Evolutionary conservation across 2,329 filamentous ascomycete genomes (phyloP).

Genomic region (Phaeosphaeriaceae sp.): DNA sequence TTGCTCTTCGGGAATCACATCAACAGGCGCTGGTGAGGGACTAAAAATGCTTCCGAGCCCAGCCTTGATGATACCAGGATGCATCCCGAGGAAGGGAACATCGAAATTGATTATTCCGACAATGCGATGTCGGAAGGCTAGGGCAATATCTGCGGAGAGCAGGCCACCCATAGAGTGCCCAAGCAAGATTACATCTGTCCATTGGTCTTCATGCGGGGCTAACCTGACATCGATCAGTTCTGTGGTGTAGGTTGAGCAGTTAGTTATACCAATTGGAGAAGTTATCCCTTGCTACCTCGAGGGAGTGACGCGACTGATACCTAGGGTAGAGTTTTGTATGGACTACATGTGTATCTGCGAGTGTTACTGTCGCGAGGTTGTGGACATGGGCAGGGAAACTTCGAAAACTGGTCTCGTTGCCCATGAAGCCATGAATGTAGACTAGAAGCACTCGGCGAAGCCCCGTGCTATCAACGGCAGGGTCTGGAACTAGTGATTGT

Average conservation of each 20-base stretch:
- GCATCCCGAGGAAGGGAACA: slow-evolving; percentile 84
- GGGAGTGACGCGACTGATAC: slow-evolving; percentile 76
- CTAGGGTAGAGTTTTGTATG: slow-evolving; percentile 86
- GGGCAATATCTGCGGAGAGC: slow-evolving; percentile 76
- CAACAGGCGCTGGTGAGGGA: slow-evolving; percentile 45
- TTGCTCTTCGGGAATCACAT: slow-evolving; percentile 22
- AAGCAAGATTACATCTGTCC: slow-evolving; percentile 80
- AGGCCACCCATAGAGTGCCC: slow-evolving; percentile 93
- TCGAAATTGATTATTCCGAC: slow-evolving; percentile 84
- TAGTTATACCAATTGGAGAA: slow-evolving; percentile 73
- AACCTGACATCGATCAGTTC: slow-evolving; percentile 60
- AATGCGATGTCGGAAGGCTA: slow-evolving; percentile 78
- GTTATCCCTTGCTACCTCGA: slow-evolving; percentile 77
- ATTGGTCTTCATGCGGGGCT: slow-evolving; percentile 73
- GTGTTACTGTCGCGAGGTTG: slow-evolving; percentile 68
- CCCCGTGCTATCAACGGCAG: slow-evolving; percentile 35
- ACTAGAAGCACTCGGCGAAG: slow-evolving; percentile 71
- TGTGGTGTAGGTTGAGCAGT: not conserved
- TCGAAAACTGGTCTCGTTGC: slow-evolving; percentile 83
- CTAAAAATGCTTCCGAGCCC: slow-evolving; percentile 80
- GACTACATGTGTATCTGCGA: slow-evolving; percentile 76
- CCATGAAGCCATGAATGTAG: slow-evolving; percentile 91
- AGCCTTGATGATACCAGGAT: slow-evolving; percentile 84
- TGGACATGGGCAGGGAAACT: slow-evolving; percentile 90
- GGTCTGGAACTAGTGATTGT: slow-evolving; percentile 53